These are phyloP conservation scores for Raffaelea arxii DNA, from an alignment of 2,329 filamentous ascomycete genomes.

Conservation along the genomic window DNA sequence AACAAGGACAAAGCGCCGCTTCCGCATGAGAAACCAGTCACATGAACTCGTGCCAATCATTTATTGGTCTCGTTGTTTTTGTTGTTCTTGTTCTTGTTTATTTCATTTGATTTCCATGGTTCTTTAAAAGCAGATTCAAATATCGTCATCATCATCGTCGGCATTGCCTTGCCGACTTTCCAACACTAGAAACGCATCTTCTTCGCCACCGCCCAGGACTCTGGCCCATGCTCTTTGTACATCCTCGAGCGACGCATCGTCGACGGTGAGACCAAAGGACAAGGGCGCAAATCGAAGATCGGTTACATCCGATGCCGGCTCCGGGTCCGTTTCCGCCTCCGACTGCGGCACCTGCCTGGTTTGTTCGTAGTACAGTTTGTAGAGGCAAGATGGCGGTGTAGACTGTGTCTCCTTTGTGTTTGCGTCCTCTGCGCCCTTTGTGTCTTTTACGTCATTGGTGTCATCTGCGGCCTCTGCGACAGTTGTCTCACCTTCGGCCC, in stretches of 20 bases:
- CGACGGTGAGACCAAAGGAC: slow-evolving; percentile 59
- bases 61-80: too few relatives aligned
- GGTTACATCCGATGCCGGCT: slow-evolving; percentile 15
- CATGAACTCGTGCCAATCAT: too few relatives aligned
- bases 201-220: slow-evolving; percentile 32
- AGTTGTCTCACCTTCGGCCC: too few relatives aligned
- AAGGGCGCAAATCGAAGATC: slow-evolving; percentile 47
- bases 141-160: slow-evolving; percentile 31
- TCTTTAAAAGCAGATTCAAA: neutral
- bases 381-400: slow-evolving; percentile 28
- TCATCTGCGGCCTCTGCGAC: too few relatives aligned
- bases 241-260: slow-evolving; percentile 57
- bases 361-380: slow-evolving; percentile 48
- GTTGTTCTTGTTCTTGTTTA: too few relatives aligned
- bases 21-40: too few relatives aligned
- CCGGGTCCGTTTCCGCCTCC: neutral
- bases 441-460: slow-evolving; percentile 12
- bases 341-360: slow-evolving; percentile 17
- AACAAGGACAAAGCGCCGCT: too few relatives aligned
- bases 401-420: neutral
- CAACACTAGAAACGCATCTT: slow-evolving; percentile 62
- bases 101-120: too few relatives aligned
- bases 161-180: slow-evolving; percentile 59
- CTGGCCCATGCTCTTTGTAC: slow-evolving; percentile 63
- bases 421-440: too few relatives aligned